A percentile compares a stretch with the other conserved stretches of the same genome.
Evolutionary conservation across 306 rosid genomes (phyloP).

Genomic region (Amphicarpaea edgeworthii): DNA sequence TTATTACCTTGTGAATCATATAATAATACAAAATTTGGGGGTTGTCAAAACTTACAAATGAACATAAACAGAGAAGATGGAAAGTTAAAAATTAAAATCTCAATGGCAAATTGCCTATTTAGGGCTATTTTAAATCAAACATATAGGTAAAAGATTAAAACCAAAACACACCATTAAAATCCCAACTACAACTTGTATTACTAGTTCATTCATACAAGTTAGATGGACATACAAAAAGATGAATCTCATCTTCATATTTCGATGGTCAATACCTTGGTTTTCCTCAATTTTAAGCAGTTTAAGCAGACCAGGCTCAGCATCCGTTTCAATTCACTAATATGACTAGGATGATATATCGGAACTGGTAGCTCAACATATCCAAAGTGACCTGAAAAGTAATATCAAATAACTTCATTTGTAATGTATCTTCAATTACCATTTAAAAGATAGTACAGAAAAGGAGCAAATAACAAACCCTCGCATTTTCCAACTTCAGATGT

Average conservation of each 20-base stretch:
- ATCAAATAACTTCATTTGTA: slow-evolving; percentile 20
- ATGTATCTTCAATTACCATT: not conserved
- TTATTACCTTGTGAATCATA: too few species aligned
- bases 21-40: too few species aligned
- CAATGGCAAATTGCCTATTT: too few species aligned
- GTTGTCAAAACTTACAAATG: not conserved
- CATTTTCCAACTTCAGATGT: slow-evolving; percentile 86
- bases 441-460: slow-evolving; percentile 32
- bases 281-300: slow-evolving; percentile 75
- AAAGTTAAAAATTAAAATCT: not conserved
- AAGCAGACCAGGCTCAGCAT: slow-evolving; percentile 78
- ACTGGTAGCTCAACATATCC: slow-evolving; percentile 88
- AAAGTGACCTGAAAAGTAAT: slow-evolving; percentile 81
- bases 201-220: not conserved
- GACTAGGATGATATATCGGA: slow-evolving; percentile 92
- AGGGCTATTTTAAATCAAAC: too few species aligned
- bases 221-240: not conserved
- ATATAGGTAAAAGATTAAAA: not conserved
- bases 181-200: slow-evolving; percentile 1
- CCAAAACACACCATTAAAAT: not conserved
- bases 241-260: slow-evolving; percentile 30
- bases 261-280: slow-evolving; percentile 67
- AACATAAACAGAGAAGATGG: not conserved
- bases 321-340: slow-evolving; percentile 70
- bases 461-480: slow-evolving; percentile 67